Evolutionary conservation across 2,329 filamentous ascomycete species (phyloP).

Genomic region (Colletotrichum incanum): DNA sequence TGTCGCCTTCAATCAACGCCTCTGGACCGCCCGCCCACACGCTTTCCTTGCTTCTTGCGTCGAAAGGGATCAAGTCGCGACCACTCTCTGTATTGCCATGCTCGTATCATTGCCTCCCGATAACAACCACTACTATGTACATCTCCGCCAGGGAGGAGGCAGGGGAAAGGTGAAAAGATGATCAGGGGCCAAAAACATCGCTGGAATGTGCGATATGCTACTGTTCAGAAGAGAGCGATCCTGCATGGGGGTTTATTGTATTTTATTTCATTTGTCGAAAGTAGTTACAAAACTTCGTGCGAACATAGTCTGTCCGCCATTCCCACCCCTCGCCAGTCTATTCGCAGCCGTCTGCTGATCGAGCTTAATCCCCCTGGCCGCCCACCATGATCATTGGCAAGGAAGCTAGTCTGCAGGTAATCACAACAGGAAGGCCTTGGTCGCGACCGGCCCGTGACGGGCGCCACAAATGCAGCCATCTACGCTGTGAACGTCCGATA

Average conservation of each 20-base stretch:
- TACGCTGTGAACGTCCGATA: slow-evolving; percentile 14
- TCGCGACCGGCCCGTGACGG: slow-evolving; percentile 25
- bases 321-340: slow-evolving; percentile 9
- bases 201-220: slow-evolving; percentile 13
- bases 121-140: not conserved
- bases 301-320: not conserved
- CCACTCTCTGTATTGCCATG: slow-evolving; percentile 15
- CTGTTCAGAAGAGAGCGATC: slow-evolving; percentile 10
- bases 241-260: not conserved
- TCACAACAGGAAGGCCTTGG: slow-evolving; percentile 4
- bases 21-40: slow-evolving; percentile 7
- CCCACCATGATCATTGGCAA: not conserved
- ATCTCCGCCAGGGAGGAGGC: slow-evolving; percentile 9
- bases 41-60: not conserved
- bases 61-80: slow-evolving; percentile 24
- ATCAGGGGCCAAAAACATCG: slow-evolving; percentile 14
- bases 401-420: not conserved
- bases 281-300: not conserved
- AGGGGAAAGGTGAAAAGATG: not conserved
- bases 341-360: slow-evolving; percentile 1
- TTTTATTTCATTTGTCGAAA: not conserved
- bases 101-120: slow-evolving; percentile 5
- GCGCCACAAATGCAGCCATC: slow-evolving; percentile 27
- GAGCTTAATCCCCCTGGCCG: not conserved
- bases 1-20: slow-evolving; percentile 17